These are phyloP conservation scores for Mallotus japonicus DNA, from an alignment of 441 rosid genomes.

Conservation along the genomic window DNA sequence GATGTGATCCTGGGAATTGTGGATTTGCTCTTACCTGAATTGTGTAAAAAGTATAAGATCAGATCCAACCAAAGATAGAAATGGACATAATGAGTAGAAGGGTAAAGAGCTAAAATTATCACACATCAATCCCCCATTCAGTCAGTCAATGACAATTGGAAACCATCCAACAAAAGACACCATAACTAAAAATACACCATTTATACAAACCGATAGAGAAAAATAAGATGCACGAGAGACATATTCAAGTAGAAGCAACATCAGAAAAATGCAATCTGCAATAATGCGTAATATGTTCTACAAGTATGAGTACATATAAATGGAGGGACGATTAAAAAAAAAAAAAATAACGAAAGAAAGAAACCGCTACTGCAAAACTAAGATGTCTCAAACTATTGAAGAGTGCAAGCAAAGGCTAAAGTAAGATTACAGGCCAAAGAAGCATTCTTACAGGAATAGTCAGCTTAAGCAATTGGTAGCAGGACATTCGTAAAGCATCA, in stretches of 20 bases:
- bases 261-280: background rate
- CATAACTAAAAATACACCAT: background rate
- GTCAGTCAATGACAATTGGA: background rate
- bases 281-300: background rate
- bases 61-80: constrained; percentile 12
- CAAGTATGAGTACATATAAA: background rate
- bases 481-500: constrained; percentile 55
- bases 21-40: constrained; percentile 73
- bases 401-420: constrained; percentile 13
- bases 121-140: background rate
- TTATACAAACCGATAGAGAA: background rate
- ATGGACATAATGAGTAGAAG: constrained; percentile 2
- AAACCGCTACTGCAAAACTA: background rate
- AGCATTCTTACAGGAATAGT: constrained; percentile 56
- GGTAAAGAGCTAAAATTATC: background rate
- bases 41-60: constrained; percentile 16
- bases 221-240: background rate
- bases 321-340: background rate
- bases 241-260: too few relatives aligned
- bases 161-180: background rate
- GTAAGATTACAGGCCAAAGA: constrained; percentile 18
- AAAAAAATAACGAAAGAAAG: background rate
- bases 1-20: constrained; percentile 98
- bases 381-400: background rate
- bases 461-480: constrained; percentile 73